phyloP scores from a whole-genome alignment of 2,329 filamentous ascomycete species.

The Pleochaeta shiraiana region DNA sequence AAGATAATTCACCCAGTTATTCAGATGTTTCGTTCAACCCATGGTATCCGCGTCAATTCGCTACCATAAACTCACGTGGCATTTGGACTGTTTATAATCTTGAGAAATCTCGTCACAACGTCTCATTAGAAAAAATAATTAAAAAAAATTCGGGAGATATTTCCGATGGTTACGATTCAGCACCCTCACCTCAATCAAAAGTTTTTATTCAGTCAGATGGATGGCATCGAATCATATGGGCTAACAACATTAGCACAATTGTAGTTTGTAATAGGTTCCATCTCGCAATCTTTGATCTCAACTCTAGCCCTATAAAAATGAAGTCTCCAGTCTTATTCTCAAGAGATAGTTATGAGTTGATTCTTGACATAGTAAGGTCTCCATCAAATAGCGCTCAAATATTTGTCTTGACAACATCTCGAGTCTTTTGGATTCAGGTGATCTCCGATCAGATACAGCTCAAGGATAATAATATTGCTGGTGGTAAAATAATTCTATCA shows the following conservation, averaged over 20 bases:
- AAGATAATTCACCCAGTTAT: constrained; percentile 33
- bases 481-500: constrained; percentile 21
- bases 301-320: constrained; percentile 9
- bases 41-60: constrained; percentile 35
- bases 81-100: constrained; percentile 46
- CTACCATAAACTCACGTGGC: constrained; percentile 40
- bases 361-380: constrained; percentile 34
- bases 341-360: constrained; percentile 21
- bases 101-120: constrained; percentile 10
- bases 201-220: constrained; percentile 16
- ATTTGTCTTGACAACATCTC: constrained; percentile 29
- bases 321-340: constrained; percentile 9
- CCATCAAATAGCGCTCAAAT: constrained; percentile 26
- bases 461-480: constrained; percentile 5
- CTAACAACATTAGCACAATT: constrained; percentile 24
- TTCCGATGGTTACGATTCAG: constrained; percentile 9
- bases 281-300: constrained; percentile 16
- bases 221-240: constrained; percentile 29
- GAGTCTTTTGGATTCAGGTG: constrained; percentile 17
- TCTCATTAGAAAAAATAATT: constrained; percentile 6
- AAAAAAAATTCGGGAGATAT: constrained; percentile 12
- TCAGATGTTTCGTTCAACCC: constrained; percentile 45
- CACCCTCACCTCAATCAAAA: constrained; percentile 5
- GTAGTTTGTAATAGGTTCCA: constrained; percentile 23
- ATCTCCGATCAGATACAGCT: constrained; percentile 8